phyloP scores from a whole-genome alignment of 1,284 basidiomycete genomes.

The Puccinia polysora region DNA sequence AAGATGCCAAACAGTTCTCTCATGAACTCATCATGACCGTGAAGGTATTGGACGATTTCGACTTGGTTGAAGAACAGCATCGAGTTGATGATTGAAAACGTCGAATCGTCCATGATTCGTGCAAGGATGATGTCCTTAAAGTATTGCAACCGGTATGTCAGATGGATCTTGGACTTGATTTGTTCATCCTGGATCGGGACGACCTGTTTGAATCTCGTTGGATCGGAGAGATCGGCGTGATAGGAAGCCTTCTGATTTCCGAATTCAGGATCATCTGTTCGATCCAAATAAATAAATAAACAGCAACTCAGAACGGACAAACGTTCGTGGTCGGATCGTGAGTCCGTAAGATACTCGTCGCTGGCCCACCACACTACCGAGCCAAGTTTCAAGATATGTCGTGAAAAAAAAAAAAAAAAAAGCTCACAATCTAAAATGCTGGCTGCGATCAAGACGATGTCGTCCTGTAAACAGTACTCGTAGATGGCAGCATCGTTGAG shows the following conservation, averaged over 20 bases:
- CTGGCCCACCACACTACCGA: no score
- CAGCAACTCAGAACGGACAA: no score
- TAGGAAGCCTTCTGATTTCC: constrained; percentile 92
- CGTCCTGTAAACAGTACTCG: constrained; percentile 90
- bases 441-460: constrained; percentile 83
- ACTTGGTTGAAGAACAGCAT: constrained; percentile 99
- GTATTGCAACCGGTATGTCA: constrained; percentile 92
- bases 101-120: constrained; percentile 87
- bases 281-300: no score
- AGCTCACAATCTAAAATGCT: constrained; percentile 96
- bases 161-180: constrained; percentile 83
- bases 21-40: constrained; percentile 70
- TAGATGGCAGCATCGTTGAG: constrained; percentile 92
- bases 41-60: constrained; percentile 88
- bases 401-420: constrained; percentile 39
- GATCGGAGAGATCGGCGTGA: constrained; percentile 79
- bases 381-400: no score
- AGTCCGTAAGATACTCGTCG: no score
- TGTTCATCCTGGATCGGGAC: constrained; percentile 68
- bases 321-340: no score
- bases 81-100: constrained; percentile 92
- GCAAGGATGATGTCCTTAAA: constrained; percentile 97
- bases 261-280: constrained; percentile 94
- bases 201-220: constrained; percentile 77
- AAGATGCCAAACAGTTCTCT: constrained; percentile 73